Conservation (phyloP, 2,329 filamentous ascomycete species). For the Esteya vermicola region DNA sequence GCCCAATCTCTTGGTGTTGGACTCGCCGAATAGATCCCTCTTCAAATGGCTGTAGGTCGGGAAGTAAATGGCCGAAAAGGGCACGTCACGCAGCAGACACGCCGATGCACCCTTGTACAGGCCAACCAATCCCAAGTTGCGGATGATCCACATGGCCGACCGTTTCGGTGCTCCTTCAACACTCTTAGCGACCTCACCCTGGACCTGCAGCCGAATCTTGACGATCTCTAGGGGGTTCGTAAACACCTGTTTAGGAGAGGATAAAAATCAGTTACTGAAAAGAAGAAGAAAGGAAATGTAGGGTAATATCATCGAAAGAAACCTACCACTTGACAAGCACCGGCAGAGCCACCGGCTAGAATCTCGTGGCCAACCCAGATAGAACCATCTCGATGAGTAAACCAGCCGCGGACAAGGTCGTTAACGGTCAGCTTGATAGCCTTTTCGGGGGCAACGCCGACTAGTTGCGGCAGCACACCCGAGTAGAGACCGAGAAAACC, state of each 20-base stretch:
- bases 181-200: slow-evolving; percentile 86
- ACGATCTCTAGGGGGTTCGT: slow-evolving; percentile 98
- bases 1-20: slow-evolving; percentile 71
- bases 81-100: slow-evolving; percentile 88
- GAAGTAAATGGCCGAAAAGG: slow-evolving; percentile 98
- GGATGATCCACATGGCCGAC: slow-evolving; percentile 95
- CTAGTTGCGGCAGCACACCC: slow-evolving; percentile 84
- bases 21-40: slow-evolving; percentile 85
- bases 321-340: slow-evolving; percentile 90
- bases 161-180: slow-evolving; percentile 71
- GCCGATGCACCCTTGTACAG: slow-evolving; percentile 95
- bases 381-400: slow-evolving; percentile 59
- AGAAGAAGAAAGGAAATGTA: background rate
- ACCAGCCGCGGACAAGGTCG: slow-evolving; percentile 67
- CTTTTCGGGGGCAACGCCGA: slow-evolving; percentile 97
- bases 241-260: slow-evolving; percentile 50
- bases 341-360: slow-evolving; percentile 75
- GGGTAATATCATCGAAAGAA: no score
- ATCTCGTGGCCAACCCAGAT: slow-evolving; percentile 64
- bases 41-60: slow-evolving; percentile 92
- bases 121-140: slow-evolving; percentile 83
- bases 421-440: slow-evolving; percentile 99
- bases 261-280: background rate
- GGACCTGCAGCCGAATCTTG: slow-evolving; percentile 95
- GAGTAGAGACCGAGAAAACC: slow-evolving; percentile 84